phyloP scores from a whole-genome alignment of 2,329 filamentous ascomycete genomes.

The Exserohilum rostratum region DNA sequence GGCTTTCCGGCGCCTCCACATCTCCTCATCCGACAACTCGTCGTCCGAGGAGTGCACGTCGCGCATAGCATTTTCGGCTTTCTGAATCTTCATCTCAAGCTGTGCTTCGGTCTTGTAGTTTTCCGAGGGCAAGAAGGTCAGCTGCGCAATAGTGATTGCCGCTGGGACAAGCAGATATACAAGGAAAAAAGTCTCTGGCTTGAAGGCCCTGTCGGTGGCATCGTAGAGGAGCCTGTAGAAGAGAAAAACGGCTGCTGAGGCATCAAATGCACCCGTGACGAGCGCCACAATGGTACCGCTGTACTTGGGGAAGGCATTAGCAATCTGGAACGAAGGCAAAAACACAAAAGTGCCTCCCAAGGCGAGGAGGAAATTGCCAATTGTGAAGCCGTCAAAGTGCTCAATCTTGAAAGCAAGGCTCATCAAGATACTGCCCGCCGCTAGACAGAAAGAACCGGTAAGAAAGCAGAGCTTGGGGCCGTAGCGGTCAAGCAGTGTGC shows the following conservation, averaged over 20 bases:
- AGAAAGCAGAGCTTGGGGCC: constrained; percentile 43
- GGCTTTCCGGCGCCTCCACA: constrained; percentile 51
- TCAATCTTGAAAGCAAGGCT: constrained; percentile 46
- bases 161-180: constrained; percentile 73
- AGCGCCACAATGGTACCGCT: constrained; percentile 81
- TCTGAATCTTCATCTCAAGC: constrained; percentile 45
- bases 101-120: constrained; percentile 73
- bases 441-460: constrained; percentile 40
- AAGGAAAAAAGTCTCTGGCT: constrained; percentile 72
- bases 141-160: constrained; percentile 69
- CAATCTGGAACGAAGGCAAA: constrained; percentile 82
- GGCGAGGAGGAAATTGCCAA: constrained; percentile 76
- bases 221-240: constrained; percentile 75
- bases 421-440: constrained; percentile 45
- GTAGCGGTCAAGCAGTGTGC: constrained; percentile 47
- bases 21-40: constrained; percentile 56
- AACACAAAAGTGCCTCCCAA: constrained; percentile 82
- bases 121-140: constrained; percentile 73
- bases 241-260: constrained; percentile 78
- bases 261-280: constrained; percentile 82
- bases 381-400: constrained; percentile 59
- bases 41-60: constrained; percentile 62
- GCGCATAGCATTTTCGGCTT: constrained; percentile 37
- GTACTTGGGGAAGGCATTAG: constrained; percentile 78
- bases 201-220: constrained; percentile 62